A percentile compares a stretch with the other conserved stretches of the same genome.
These are phyloP conservation scores for Globisporangium heterothallicum DNA, from an alignment of 352 stramenopile species.

Conservation along the genomic window DNA sequence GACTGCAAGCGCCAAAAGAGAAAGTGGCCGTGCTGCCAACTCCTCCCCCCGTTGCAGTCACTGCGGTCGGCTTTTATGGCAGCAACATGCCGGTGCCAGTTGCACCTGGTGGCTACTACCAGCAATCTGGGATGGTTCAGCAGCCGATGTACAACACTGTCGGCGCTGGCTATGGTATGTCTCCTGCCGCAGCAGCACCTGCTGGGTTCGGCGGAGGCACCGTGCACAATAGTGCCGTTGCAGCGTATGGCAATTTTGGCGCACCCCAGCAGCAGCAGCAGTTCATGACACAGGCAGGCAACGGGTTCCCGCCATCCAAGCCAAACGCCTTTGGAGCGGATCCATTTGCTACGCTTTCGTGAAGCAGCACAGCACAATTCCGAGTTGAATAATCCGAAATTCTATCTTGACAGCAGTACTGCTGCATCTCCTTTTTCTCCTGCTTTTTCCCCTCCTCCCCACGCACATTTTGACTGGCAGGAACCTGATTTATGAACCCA, in stretches of 20 bases:
- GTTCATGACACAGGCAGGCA: conserved; percentile 29
- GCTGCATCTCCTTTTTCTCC: too few relatives aligned
- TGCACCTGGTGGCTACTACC: conserved; percentile 21
- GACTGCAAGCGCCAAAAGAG: conserved; percentile 46
- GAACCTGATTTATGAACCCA: too few relatives aligned
- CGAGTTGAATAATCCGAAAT: too few relatives aligned
- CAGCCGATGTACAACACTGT: conserved; percentile 34
- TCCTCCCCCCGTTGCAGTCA: conserved; percentile 12
- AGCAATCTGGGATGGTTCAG: conserved; percentile 21
- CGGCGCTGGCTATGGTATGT: conserved; percentile 20
- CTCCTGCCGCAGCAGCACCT: conserved; percentile 8
- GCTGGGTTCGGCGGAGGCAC: conserved; percentile 10
- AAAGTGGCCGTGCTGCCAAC: conserved; percentile 60
- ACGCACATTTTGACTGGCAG: too few relatives aligned
- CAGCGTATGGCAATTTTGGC: conserved; percentile 15
- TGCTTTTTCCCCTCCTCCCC: too few relatives aligned
- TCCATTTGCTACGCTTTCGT: conserved; percentile 61
- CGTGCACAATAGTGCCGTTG: conserved; percentile 13
- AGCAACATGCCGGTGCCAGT: conserved; percentile 9
- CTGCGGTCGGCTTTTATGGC: conserved; percentile 19
- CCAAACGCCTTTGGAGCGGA: conserved; percentile 30
- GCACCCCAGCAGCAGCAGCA: conserved; percentile 24
- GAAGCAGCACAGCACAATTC: too few relatives aligned
- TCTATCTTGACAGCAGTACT: too few relatives aligned
- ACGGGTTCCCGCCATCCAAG: conserved; percentile 17